phyloP scores from a whole-genome alignment of 805 yeast genomes.

The Clavispora carvajalis region DNA sequence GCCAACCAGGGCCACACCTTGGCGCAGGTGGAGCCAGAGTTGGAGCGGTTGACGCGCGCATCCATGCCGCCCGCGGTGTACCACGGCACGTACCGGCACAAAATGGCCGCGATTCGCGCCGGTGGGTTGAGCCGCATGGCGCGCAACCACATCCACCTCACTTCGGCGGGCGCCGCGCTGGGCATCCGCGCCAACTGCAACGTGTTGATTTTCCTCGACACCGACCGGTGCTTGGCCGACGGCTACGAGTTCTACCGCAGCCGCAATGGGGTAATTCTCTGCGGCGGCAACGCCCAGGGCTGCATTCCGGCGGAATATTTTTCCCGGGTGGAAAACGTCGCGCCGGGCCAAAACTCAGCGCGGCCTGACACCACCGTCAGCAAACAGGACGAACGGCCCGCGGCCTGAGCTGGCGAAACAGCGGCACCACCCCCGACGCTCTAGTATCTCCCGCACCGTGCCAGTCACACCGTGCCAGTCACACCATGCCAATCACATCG shows the following conservation, averaged over 20 bases:
- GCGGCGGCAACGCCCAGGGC: slow-evolving; percentile 58
- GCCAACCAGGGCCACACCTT: slow-evolving; percentile 94
- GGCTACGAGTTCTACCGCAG: slow-evolving; percentile 55
- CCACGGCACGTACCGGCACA: slow-evolving; percentile 70
- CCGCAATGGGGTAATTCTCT: slow-evolving; percentile 68
- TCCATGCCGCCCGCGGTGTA: slow-evolving; percentile 52
- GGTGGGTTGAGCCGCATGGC: slow-evolving; percentile 65
- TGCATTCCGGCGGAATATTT: slow-evolving; percentile 42
- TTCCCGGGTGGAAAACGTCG: background rate
- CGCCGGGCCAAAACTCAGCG: background rate
- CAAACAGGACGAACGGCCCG: too few relatives aligned
- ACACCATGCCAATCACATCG: too few relatives aligned
- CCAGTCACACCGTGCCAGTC: too few relatives aligned
- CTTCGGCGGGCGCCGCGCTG: slow-evolving; percentile 55
- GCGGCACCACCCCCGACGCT: too few relatives aligned
- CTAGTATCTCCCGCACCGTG: too few relatives aligned
- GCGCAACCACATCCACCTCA: slow-evolving; percentile 83
- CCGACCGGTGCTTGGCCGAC: slow-evolving; percentile 37
- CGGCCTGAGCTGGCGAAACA: too few relatives aligned
- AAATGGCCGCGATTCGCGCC: slow-evolving; percentile 43
- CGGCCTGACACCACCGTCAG: too few relatives aligned
- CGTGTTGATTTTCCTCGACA: slow-evolving; percentile 60
- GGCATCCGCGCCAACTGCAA: slow-evolving; percentile 65
- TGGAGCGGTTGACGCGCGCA: slow-evolving; percentile 31
- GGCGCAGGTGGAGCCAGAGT: slow-evolving; percentile 36